A percentile compares a stretch with the other conserved stretches of the same genome.
Conservation (phyloP, 768 basidiomycete species). For the Galerina marginata region DNA sequence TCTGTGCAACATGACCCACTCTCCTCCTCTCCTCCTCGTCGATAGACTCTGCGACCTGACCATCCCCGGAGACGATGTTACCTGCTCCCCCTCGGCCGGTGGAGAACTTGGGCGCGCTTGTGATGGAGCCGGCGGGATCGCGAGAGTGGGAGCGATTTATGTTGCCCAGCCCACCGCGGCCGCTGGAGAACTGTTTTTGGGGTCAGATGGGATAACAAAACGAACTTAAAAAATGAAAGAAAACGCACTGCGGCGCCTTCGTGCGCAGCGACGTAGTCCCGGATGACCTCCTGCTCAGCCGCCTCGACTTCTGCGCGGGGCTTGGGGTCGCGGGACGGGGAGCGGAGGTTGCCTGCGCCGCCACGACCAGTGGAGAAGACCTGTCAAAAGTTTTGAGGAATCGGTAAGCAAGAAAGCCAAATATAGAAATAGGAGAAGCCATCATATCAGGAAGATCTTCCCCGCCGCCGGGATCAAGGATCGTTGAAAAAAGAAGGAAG, state of each 20-base stretch:
- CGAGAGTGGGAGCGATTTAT: slow-evolving; percentile 59
- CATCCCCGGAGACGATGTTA: slow-evolving; percentile 49
- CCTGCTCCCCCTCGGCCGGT: slow-evolving; percentile 70
- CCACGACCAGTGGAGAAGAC: slow-evolving; percentile 73
- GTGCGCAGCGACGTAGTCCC: slow-evolving; percentile 35
- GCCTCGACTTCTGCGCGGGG: slow-evolving; percentile 23
- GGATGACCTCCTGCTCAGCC: slow-evolving; percentile 51
- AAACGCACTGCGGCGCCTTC: slow-evolving; percentile 41
- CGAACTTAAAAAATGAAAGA: background rate
- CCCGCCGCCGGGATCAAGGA: no score
- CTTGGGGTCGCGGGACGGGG: slow-evolving; percentile 63
- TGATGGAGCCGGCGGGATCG: slow-evolving; percentile 7
- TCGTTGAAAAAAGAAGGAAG: background rate
- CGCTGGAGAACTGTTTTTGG: slow-evolving; percentile 53
- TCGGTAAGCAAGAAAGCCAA: no score
- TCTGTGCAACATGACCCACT: slow-evolving; percentile 11
- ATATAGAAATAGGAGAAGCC: slow-evolving; percentile 17
- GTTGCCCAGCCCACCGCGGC: slow-evolving; percentile 72
- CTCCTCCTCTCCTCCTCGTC: slow-evolving; percentile 34
- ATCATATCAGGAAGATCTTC: background rate
- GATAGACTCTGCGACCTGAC: slow-evolving; percentile 22
- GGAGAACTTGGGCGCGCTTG: slow-evolving; percentile 40
- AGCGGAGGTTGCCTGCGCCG: slow-evolving; percentile 85
- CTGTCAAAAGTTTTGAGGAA: slow-evolving; percentile 32
- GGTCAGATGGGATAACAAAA: background rate